Conservation (phyloP, 1,284 basidiomycete genomes). For the Papiliotrema nemorosa region DNA sequence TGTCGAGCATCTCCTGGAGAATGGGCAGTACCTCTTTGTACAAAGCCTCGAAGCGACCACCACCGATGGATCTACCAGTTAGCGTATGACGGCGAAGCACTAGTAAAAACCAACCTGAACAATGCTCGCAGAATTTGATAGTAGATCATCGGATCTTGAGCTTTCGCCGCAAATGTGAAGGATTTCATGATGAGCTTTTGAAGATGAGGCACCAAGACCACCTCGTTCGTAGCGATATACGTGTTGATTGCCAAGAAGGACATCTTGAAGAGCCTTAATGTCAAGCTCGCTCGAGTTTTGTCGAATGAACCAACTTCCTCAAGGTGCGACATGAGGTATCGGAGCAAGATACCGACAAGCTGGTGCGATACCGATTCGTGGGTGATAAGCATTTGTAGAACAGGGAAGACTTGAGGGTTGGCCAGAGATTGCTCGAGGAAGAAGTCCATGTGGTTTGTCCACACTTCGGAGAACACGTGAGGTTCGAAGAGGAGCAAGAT, state of each 20-base stretch:
- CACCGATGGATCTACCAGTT: conserved; percentile 72
- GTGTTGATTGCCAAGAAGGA: conserved; percentile 85
- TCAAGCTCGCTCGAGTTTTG: conserved; percentile 69
- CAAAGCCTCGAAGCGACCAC: conserved; percentile 87
- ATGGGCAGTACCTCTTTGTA: conserved; percentile 97
- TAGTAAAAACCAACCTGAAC: conserved; percentile 61
- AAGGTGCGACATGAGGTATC: conserved; percentile 79
- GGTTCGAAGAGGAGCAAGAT: conserved; percentile 78
- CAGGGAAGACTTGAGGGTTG: conserved; percentile 74
- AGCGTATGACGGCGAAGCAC: neutral
- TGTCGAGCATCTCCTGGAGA: conserved; percentile 95
- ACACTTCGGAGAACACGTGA: conserved; percentile 90
- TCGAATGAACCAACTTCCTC: conserved; percentile 82
- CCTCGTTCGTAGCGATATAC: conserved; percentile 78
- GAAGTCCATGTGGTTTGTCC: conserved; percentile 84
- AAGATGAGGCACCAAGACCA: conserved; percentile 86
- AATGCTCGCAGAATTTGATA: conserved; percentile 90
- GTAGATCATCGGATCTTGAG: conserved; percentile 86
- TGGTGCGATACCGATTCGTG: conserved; percentile 83
- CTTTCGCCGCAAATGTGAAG: conserved; percentile 88
- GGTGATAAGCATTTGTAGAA: conserved; percentile 81
- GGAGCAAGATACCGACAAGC: conserved; percentile 86
- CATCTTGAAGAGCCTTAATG: conserved; percentile 93
- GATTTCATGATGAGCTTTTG: conserved; percentile 96
- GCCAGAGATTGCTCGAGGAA: conserved; percentile 76